Evolutionary conservation across 192 early-diverging fungal species (phyloP).

Genomic region (Linnemannia hyalina): DNA sequence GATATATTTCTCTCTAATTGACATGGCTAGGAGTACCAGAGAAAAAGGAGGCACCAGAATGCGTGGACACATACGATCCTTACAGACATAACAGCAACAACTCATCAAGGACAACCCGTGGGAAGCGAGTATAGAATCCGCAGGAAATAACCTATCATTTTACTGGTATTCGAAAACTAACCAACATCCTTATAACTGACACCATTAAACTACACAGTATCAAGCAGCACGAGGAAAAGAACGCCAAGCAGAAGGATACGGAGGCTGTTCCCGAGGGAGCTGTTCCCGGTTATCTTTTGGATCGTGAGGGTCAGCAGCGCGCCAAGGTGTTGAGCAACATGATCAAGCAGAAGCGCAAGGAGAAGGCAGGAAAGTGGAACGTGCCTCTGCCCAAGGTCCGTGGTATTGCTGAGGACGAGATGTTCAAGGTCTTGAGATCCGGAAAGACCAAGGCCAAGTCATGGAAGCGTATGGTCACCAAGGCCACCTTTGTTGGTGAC

Average conservation of each 20-base stretch:
- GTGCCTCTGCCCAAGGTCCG: conserved; percentile 98
- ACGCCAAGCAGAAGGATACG: conserved; percentile 93
- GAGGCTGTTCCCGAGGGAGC: conserved; percentile 95
- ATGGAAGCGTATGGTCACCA: conserved; percentile 99
- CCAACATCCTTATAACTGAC: conserved; percentile 3
- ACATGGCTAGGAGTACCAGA: not conserved
- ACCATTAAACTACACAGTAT: conserved; percentile 63
- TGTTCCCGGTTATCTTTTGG: conserved; percentile 96
- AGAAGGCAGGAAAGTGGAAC: conserved; percentile 98
- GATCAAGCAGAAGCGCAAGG: conserved; percentile 99
- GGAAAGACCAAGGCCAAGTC: conserved; percentile 95
- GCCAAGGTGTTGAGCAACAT: conserved; percentile 99
- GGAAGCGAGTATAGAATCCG: not conserved
- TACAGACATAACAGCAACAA: not conserved
- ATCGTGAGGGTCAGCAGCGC: conserved; percentile 96
- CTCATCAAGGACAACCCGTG: not conserved
- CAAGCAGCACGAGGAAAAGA: conserved; percentile 98
- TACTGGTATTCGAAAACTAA: not conserved
- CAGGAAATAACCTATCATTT: not conserved
- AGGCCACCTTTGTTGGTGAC: conserved; percentile 99
- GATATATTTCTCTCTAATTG: not conserved
- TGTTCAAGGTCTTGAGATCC: conserved; percentile 97
- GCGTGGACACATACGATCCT: not conserved
- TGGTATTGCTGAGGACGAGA: conserved; percentile 99
- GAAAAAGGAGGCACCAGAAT: not conserved